A percentile compares a stretch with the other conserved stretches of the same genome.
Evolutionary conservation across 257 asterid species (phyloP).

Genomic region (Gentiana dahurica): DNA sequence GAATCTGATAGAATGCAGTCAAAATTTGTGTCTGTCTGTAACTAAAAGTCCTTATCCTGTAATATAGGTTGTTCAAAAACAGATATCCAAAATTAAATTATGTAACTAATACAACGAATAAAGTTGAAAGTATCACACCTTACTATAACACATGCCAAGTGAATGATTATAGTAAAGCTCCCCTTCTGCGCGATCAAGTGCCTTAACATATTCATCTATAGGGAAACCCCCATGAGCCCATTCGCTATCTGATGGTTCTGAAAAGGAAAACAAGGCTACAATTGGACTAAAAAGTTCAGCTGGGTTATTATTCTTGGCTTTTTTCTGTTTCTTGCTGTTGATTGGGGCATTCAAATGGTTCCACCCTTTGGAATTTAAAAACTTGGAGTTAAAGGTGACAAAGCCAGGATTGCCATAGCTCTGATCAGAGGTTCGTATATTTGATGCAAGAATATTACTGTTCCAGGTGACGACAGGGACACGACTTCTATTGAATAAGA

Average conservation of each 20-base stretch:
- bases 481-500: conserved; percentile 65
- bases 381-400: conserved; percentile 61
- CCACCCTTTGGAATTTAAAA: conserved; percentile 62
- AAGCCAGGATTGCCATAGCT: conserved; percentile 72
- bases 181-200: conserved; percentile 70
- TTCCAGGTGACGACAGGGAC: conserved; percentile 81
- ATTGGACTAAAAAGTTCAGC: conserved; percentile 56
- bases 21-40: too few species aligned
- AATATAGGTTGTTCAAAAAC: neutral
- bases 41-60: too few species aligned
- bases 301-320: conserved; percentile 19
- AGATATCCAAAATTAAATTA: conserved; percentile 2
- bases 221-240: conserved; percentile 94
- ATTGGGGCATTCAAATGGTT: conserved; percentile 38
- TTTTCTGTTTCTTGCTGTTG: conserved; percentile 20
- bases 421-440: conserved; percentile 29
- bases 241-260: conserved; percentile 48
- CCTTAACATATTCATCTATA: conserved; percentile 72
- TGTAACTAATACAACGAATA: conserved; percentile 12
- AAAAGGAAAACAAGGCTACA: conserved; percentile 53
- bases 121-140: conserved; percentile 45
- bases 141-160: conserved; percentile 85
- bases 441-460: conserved; percentile 36
- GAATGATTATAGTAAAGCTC: conserved; percentile 86
- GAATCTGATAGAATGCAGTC: too few species aligned